phyloP scores from a whole-genome alignment of 2,329 filamentous ascomycete genomes.

The Ciborinia camelliae region DNA sequence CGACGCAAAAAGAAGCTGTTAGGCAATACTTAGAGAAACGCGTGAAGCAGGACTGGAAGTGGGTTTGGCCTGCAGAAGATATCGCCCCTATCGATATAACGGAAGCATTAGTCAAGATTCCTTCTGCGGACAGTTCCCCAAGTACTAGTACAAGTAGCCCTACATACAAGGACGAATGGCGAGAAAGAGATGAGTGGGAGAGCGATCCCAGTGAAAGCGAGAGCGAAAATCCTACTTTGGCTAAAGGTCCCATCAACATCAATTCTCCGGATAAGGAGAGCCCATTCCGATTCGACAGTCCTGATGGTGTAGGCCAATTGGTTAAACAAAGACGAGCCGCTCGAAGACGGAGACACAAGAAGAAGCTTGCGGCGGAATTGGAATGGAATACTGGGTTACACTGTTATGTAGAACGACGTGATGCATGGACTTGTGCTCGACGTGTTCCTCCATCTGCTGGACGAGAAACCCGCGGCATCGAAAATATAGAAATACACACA shows the following conservation, averaged over 20 bases:
- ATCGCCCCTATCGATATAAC: conserved; percentile 14
- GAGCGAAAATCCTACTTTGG: conserved; percentile 24
- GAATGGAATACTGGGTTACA: conserved; percentile 77
- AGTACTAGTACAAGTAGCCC: not conserved
- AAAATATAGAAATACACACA: conserved; percentile 37
- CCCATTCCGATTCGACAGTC: conserved; percentile 41
- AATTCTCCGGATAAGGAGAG: conserved; percentile 27
- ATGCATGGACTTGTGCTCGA: conserved; percentile 82
- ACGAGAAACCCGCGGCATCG: not conserved
- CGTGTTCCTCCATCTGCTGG: conserved; percentile 47
- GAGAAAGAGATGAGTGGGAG: conserved; percentile 38
- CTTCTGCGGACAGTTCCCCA: not conserved
- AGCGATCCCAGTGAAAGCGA: conserved; percentile 35
- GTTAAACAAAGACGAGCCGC: conserved; percentile 27
- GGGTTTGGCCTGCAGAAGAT: conserved; percentile 49
- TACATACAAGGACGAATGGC: conserved; percentile 27
- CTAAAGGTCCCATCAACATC: conserved; percentile 21
- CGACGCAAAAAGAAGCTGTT: conserved; percentile 61
- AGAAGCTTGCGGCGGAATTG: conserved; percentile 60
- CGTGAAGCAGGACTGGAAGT: conserved; percentile 59
- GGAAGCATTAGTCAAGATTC: not conserved
- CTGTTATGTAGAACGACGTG: conserved; percentile 72
- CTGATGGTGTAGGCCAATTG: conserved; percentile 40
- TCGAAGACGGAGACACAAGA: conserved; percentile 44
- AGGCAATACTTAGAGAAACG: conserved; percentile 52